Base-by-base conservation (phyloP, 225 moss, liverwort and hornwort genomes). In the Rhytidiadelphus loreus region DNA sequence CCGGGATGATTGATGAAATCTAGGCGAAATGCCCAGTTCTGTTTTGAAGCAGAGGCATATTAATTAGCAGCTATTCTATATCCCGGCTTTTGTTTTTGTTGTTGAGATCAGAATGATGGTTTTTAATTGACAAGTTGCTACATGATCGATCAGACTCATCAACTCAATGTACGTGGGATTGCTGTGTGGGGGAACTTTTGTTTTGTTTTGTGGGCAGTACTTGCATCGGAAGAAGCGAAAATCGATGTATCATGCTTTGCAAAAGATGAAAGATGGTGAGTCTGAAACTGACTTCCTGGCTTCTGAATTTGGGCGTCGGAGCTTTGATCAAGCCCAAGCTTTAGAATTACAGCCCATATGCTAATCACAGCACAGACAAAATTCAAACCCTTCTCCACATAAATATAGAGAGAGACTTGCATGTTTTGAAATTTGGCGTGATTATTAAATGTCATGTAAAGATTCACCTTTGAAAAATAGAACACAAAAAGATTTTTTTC, bases 241-340 rank as follows among this genome's bases (percentile, higher is more conserved):
- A 74, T 60, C 94, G 20, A 91, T 95, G 39, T 81, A 87, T 35
- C 88, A 86, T 57, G 93, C 96, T 46, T 84, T 96, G 43, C 77
- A 90, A 62, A 96, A 93, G 86, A 81, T 96, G 64, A 96, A 95
- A 88, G 96, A 95, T 89, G 96, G 96, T 94, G 43, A 76, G 90
- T 69, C 11, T n/a, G n/a, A n/a, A 12, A 50, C 50, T 50, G 50
- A 8, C 9, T 64, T 88, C 35, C 13, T 43, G 28, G 21, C 7
- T 60, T 24, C 16, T 14, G n/a, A n/a, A n/a, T n/a, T n/a, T n/a
- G n/a, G n/a, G n/a, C n/a, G n/a, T n/a, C n/a, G n/a, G n/a, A n/a
- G n/a, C n/a, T n/a, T n/a, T n/a, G 41, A 37, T 37, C 21, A 60
- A 20, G 44, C 30, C 5, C 59, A 50, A 50, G 55, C 74, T 55